phyloP scores from a whole-genome alignment of 148 eudicot genomes.

The Spergularia bocconei region DNA sequence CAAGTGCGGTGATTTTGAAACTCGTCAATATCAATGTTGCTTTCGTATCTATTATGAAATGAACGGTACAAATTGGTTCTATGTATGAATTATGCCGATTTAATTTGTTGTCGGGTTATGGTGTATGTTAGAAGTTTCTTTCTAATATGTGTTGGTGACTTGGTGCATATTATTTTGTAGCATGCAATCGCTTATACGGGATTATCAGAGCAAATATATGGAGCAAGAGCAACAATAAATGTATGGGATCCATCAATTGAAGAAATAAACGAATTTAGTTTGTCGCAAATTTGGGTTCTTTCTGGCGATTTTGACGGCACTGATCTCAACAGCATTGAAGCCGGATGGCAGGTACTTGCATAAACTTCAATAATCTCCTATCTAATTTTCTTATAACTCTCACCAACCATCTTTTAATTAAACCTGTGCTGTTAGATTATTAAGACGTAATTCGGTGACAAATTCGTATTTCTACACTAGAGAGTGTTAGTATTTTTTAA shows the following conservation, averaged over 20 bases:
- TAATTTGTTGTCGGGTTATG: too few species aligned
- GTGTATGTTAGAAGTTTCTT: too few species aligned
- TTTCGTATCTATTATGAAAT: too few species aligned
- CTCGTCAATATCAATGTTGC: too few species aligned
- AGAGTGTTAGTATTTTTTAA: neutral
- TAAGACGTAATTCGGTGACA: too few species aligned
- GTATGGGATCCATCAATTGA: conserved; percentile 92
- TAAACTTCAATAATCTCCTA: conserved; percentile 1
- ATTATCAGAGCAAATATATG: conserved; percentile 62
- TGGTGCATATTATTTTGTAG: conserved; percentile 26
- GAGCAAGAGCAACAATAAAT: conserved; percentile 90
- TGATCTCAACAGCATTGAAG: conserved; percentile 97
- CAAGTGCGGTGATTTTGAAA: too few species aligned
- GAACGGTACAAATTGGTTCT: too few species aligned
- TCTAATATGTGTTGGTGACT: too few species aligned
- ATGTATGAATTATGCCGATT: too few species aligned
- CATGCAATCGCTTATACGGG: conserved; percentile 97
- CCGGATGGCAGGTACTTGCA: conserved; percentile 93
- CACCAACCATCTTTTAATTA: neutral
- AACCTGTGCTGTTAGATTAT: too few species aligned
- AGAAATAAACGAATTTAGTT: conserved; percentile 80
- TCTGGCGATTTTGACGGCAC: conserved; percentile 96
- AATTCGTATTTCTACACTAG: neutral
- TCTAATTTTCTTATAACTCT: neutral
- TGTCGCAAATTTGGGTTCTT: conserved; percentile 95